A percentile compares a stretch with the other conserved stretches of the same genome.
Conservation (phyloP, 108 stramenopile species). For the Cylindrotheca closterium region DNA sequence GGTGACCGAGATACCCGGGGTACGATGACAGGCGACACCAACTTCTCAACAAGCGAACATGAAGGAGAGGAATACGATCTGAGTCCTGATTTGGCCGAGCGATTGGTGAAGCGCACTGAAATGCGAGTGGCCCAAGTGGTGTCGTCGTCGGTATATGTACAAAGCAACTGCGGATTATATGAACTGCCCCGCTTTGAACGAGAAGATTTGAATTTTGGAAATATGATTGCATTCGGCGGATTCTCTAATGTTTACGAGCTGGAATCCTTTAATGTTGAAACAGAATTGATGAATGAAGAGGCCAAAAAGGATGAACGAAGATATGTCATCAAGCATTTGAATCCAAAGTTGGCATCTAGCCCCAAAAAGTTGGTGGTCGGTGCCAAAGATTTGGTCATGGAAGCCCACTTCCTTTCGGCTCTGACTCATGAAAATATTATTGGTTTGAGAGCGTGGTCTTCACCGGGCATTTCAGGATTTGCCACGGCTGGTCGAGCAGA, state of each 20-base stretch:
- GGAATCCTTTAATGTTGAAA: slow-evolving; percentile 23
- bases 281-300: slow-evolving; percentile 27
- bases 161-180: slow-evolving; percentile 38
- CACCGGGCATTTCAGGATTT: slow-evolving; percentile 65
- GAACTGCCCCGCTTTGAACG: slow-evolving; percentile 44
- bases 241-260: slow-evolving; percentile 49
- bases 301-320: slow-evolving; percentile 4
- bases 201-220: slow-evolving; percentile 50
- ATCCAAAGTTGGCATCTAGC: slow-evolving; percentile 50
- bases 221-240: slow-evolving; percentile 53
- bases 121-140: slow-evolving; percentile 50
- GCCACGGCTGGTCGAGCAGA: slow-evolving; percentile 44
- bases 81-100: slow-evolving; percentile 43
- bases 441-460: slow-evolving; percentile 62
- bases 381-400: slow-evolving; percentile 59
- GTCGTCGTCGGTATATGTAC: slow-evolving; percentile 39
- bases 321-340: slow-evolving; percentile 74
- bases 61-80: slow-evolving; percentile 38
- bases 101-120: slow-evolving; percentile 51
- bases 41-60: slow-evolving; percentile 20
- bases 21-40: slow-evolving; percentile 33
- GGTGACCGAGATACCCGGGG: slow-evolving; percentile 29
- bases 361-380: slow-evolving; percentile 60
- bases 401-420: slow-evolving; percentile 54
- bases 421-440: slow-evolving; percentile 67